phyloP scores from a whole-genome alignment of 148 eudicot species.

The Rhododendron simsii region DNA sequence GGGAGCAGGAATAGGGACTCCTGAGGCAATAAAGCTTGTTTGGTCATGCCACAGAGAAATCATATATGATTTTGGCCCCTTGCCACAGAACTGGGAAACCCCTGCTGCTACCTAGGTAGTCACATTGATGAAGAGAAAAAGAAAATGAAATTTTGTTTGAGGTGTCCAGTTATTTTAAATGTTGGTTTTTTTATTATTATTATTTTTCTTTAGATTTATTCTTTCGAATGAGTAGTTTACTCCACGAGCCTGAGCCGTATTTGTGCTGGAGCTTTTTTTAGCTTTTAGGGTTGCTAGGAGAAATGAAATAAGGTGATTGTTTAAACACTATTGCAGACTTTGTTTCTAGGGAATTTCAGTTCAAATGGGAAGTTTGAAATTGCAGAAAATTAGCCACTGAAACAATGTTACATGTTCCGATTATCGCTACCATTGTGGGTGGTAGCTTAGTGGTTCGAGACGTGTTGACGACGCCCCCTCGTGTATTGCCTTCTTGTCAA shows the following conservation, averaged over 20 bases:
- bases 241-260: neutral
- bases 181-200: no score
- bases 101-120: conserved; percentile 33
- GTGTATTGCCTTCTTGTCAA: no score
- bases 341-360: neutral
- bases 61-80: conserved; percentile 84
- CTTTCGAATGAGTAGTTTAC: neutral
- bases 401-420: no score
- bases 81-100: conserved; percentile 67
- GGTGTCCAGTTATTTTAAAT: neutral
- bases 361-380: neutral
- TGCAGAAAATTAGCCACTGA: no score
- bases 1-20: conserved; percentile 99
- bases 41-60: conserved; percentile 98
- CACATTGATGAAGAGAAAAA: neutral
- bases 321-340: neutral
- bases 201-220: neutral
- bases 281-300: neutral
- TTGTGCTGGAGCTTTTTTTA: neutral
- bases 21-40: conserved; percentile 92
- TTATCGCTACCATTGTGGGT: no score
- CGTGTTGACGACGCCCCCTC: no score
- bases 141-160: neutral
- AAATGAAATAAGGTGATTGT: no score
- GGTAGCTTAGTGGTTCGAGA: no score